phyloP scores from a whole-genome alignment of 176 grass and related monocot genomes.

The Hordeum marinum region DNA sequence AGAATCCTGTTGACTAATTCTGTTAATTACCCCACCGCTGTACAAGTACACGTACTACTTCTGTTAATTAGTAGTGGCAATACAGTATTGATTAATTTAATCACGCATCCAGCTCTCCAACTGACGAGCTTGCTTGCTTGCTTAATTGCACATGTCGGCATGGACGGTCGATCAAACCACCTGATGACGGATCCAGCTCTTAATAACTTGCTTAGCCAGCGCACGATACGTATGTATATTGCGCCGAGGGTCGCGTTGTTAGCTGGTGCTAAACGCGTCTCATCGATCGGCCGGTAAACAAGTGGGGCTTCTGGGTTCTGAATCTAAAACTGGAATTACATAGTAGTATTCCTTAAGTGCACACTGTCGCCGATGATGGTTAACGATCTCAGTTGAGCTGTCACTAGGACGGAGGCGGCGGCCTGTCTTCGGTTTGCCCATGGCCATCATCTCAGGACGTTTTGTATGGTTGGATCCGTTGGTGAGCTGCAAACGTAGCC shows the following conservation, averaged over 20 bases:
- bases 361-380: neutral
- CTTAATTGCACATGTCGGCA: slow-evolving; percentile 1
- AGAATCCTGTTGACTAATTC: slow-evolving; percentile 26
- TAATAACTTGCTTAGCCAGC: neutral
- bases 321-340: too few relatives aligned
- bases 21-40: slow-evolving; percentile 21
- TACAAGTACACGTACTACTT: neutral
- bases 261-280: slow-evolving; percentile 24
- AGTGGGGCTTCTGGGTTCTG: neutral
- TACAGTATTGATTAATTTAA: slow-evolving; percentile 13
- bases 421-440: slow-evolving; percentile 20
- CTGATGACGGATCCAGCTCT: neutral
- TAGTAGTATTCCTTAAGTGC: too few relatives aligned
- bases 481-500: neutral
- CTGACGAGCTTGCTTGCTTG: too few relatives aligned
- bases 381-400: slow-evolving; percentile 40
- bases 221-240: neutral
- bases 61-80: neutral
- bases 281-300: slow-evolving; percentile 1
- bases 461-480: neutral
- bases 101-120: neutral
- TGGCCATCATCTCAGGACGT: neutral
- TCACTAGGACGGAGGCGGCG: slow-evolving; percentile 35
- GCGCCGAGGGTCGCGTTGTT: neutral
- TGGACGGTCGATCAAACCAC: neutral